These are phyloP conservation scores for Cyclotella sp. DNA, from an alignment of 108 stramenopile species.

Conservation along the genomic window DNA sequence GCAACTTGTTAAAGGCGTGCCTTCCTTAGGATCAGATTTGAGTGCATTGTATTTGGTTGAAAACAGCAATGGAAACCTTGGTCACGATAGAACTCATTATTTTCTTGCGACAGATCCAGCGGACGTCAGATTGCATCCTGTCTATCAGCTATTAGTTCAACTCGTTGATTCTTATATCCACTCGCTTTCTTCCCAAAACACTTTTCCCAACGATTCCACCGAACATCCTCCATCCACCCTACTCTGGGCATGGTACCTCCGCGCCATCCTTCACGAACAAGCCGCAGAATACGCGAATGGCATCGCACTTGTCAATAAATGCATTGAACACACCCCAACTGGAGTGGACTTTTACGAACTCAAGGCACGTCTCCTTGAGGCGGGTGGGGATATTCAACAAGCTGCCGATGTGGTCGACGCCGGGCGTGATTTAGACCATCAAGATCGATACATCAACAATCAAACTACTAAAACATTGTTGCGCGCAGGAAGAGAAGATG, in stretches of 20 bases:
- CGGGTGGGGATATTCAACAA: constrained; percentile 76
- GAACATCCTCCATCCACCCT: constrained; percentile 73
- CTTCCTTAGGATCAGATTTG: constrained; percentile 88
- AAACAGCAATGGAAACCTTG: constrained; percentile 15
- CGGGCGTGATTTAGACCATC: constrained; percentile 91
- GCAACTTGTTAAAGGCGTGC: constrained; percentile 84
- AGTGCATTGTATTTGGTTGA: constrained; percentile 66
- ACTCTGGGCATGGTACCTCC: constrained; percentile 90
- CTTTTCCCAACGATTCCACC: constrained; percentile 56
- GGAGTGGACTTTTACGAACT: constrained; percentile 90
- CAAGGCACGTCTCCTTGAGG: constrained; percentile 89
- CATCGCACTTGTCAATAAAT: constrained; percentile 80
- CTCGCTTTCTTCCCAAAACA: constrained; percentile 52
- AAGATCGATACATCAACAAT: constrained; percentile 98
- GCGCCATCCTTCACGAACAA: constrained; percentile 82
- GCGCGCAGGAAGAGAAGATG: constrained; percentile 84
- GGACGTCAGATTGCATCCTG: constrained; percentile 68
- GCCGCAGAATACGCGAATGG: constrained; percentile 82
- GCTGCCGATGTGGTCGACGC: constrained; percentile 91
- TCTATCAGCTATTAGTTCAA: constrained; percentile 59
- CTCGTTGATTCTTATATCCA: constrained; percentile 74
- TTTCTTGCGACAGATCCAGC: constrained; percentile 72
- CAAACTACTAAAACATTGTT: constrained; percentile 96
- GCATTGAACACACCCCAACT: constrained; percentile 92
- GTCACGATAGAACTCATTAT: constrained; percentile 45